Base-by-base conservation (phyloP, 1,284 basidiomycete species). In the Heimioporus retisporus region DNA sequence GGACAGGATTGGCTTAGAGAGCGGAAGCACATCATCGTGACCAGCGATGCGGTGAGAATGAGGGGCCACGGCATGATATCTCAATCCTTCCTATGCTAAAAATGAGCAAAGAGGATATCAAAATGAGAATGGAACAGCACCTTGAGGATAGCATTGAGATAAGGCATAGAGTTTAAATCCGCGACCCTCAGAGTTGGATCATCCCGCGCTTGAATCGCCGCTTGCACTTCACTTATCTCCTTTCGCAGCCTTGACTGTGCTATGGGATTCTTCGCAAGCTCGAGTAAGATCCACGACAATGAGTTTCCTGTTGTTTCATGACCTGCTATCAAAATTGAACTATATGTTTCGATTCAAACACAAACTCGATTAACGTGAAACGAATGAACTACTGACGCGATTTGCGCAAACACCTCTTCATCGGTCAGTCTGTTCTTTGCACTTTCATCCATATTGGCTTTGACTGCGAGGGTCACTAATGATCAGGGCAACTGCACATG, bases 111-210 rank as follows among this genome's bases (percentile, higher is more conserved):
- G 63, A 4, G 35, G 2, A 11, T 3, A 14, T 6, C 25, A n/a
- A 15, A 28, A 11, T 28, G 28, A 19, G 4, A 25, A 21, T 14
- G 1, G 2, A 0, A 40, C 11, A 11, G 18, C 55, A 86, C 86
- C 81, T 88, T 88, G 60, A 90, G 74, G n/a, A 86, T 81, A 0
- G 87, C 88, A 54, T 79, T 80, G 46, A 86, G 68, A 64, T 84
- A 87, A 6, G 83, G 81, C 85, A 90, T 89, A 4, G 31, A 54
- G 0, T 88, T 86, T 55, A 88, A 77, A 69, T 89, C 87, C 48
- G 73, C 66, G 16, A 77, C 69, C 15, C 79, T 80, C 68, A 86
- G 82, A 25, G 82, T 78, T 23, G 77, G 61, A 54, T 80, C 78
- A 4, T 82, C 82, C 14, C 82, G 80, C 19, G 73, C 74, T 54